Percentiles rank a stretch among this genome's conserved stretches.
These are phyloP conservation scores for Spathaspora sp. DNA, from an alignment of 1,139 yeast genomes.

Conservation along the genomic window DNA sequence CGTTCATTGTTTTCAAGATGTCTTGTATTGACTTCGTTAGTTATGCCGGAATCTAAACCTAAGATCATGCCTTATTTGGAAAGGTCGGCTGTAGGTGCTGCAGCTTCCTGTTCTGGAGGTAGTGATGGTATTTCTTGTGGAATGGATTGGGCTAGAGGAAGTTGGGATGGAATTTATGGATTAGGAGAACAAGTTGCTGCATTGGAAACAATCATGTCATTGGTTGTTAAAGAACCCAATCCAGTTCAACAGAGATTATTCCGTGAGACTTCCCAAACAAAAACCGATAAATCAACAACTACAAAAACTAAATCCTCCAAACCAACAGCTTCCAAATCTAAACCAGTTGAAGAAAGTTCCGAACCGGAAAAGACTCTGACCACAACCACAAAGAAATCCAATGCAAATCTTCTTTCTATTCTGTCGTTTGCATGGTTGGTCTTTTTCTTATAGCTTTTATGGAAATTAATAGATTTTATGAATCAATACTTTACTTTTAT, in stretches of 20 bases:
- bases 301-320: background rate
- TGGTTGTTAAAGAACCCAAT: constrained; percentile 17
- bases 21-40: constrained; percentile 56
- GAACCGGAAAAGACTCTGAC: background rate
- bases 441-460: no score
- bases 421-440: no score
- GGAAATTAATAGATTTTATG: no score
- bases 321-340: no score
- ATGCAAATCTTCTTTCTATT: no score
- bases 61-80: constrained; percentile 45
- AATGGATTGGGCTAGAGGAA: constrained; percentile 53
- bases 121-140: constrained; percentile 79
- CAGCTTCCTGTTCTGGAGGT: constrained; percentile 72
- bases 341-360: background rate
- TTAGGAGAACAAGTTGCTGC: constrained; percentile 81
- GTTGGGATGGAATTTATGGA: constrained; percentile 70
- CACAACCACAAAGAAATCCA: no score
- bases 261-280: background rate
- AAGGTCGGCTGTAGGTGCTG: constrained; percentile 64
- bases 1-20: constrained; percentile 70
- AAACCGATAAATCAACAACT: background rate
- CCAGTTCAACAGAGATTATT: background rate
- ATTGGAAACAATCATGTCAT: constrained; percentile 56
- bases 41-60: constrained; percentile 52
- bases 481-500: no score